Evolutionary conservation across 1,284 basidiomycete genomes (phyloP), one percentile per base, ranked within the genome.

Genomic region (Marasmius sp.): DNA sequence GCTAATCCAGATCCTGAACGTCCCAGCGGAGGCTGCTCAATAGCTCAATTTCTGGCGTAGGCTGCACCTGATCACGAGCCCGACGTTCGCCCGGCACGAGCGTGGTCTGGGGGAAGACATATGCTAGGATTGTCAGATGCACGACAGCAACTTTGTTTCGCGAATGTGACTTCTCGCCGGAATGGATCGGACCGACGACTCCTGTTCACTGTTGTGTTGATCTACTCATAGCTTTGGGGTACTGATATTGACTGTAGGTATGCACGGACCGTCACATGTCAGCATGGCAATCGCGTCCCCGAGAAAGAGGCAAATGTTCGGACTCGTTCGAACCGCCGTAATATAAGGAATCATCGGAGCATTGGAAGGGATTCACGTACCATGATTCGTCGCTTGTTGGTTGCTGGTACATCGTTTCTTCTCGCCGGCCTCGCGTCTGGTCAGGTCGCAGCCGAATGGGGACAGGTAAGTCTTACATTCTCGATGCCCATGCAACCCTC

Each of bases 221-320:
- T 27, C 2, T 27, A 27, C 27, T 27, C 27, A 27, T 27, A 27
- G 27, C 27, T 27, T 27, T 27, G 27, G 5, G 2, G 5, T 27
- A 27, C 27, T 27, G 27, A 27, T 34, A 45, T 45, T 53, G 59
- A 34, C 60, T 60, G 59, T 60, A 57, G 62, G 61, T 61, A 63
- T 60, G 38, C 22, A 43, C 61, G 47, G 38, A 36, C 50, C 39
- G 47, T 36, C 38, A 22, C 39, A 33, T 33, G 10, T 39, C 27
- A 20, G 14, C 37, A 16, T 51, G 6, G 10, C 39, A 6, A 12
- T 38, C 5, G n/a, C 27, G 57, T 50, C 54, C 64, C 75, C 74
- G 75, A 77, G 60, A 67, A 69, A 75, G 71, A 66, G 75, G 72
- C 74, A 69, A 61, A 71, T 76, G 71, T 68, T 77, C 75, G 75